phyloP scores from a whole-genome alignment of 805 yeast species.

The Wickerhamiella musiphila region DNA sequence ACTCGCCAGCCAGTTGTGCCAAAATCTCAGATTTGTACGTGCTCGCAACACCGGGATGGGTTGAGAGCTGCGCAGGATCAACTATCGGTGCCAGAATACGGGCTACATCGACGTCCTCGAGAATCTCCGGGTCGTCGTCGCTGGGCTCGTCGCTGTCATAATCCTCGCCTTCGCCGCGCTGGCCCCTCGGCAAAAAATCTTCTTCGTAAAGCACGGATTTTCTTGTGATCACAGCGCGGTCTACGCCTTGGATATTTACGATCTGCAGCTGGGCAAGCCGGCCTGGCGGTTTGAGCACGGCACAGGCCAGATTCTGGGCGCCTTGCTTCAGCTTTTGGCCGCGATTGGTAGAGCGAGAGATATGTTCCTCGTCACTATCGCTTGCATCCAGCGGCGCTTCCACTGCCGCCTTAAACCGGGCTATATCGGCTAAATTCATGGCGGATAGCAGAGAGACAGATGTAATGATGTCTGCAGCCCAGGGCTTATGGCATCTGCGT shows the following conservation, averaged over 20 bases:
- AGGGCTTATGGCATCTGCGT: conserved; percentile 1
- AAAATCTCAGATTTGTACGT: conserved; percentile 46
- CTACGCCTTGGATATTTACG: conserved; percentile 17
- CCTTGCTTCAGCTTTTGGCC: conserved; percentile 41
- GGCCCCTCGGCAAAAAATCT: conserved; percentile 14
- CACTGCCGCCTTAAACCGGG: conserved; percentile 21
- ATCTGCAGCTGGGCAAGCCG: conserved; percentile 17
- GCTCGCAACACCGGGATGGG: conserved; percentile 48
- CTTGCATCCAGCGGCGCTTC: conserved; percentile 17
- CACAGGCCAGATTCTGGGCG: conserved; percentile 30
- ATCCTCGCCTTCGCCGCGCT: conserved; percentile 8
- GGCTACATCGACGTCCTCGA: conserved; percentile 34
- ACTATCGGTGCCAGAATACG: conserved; percentile 58
- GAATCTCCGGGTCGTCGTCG: conserved; percentile 27
- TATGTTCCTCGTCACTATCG: conserved; percentile 19
- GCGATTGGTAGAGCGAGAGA: conserved; percentile 28
- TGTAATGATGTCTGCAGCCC: background rate
- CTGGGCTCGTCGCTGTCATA: conserved; percentile 15
- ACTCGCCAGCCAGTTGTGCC: conserved; percentile 45
- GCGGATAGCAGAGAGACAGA: background rate
- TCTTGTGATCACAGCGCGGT: conserved; percentile 16
- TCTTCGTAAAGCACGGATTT: conserved; percentile 18
- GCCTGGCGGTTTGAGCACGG: conserved; percentile 21
- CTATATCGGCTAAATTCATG: no score
- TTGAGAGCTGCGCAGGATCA: conserved; percentile 62